Base-by-base conservation (phyloP, 164 flowering plant species). In the Nymphaea colorata region DNA sequence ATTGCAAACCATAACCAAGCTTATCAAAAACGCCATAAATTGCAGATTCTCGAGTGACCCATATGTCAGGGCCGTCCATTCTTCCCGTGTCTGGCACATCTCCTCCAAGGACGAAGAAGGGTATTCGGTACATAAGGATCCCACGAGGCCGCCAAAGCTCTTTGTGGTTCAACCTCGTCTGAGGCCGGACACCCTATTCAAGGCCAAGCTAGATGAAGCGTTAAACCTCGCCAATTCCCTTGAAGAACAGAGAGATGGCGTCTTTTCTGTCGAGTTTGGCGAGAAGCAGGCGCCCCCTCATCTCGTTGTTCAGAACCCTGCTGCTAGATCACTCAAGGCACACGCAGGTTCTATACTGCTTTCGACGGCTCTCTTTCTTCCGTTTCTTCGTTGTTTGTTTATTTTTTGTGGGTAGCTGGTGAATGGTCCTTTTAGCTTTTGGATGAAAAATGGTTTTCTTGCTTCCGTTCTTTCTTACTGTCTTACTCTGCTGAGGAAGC, bases 181-280 rank as follows among this genome's bases (percentile, higher is more conserved):
- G 16, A 82, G 88, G 0, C 86, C 96, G 2, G 84, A 80, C 6
- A 61, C 79, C 43, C 70, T 71, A 62, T 69, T 91, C 75, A 77
- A 80, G 63, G 73, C 85, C 3, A 91, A 89, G 85, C 89, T 93
- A 41, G 79, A 78, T 61, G 98, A 93, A 70, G 97, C 98, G 36
- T 75, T 89, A 67, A 87, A 87, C 77, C 86, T 93, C 8, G 98
- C 97, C 12, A 86, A 85, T 67, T 93, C 98, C 0, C 88, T 93
- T 7, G 97, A 88, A 66, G 91, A 87, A 61, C 91, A 83, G 76
- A 74, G 99, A 44, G 89, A 89, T 77, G 89, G 84, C 2, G 75
- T 61, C 61, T 76, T 79, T 15, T 77, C 69, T 6, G 70, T 79
- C 3, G 89, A 85, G 42, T 73, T 84, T 51, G 75, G 73, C 17